Percentiles rank a stretch among this genome's conserved stretches.
phyloP scores from a whole-genome alignment of 192 early-diverging fungal genomes.

The Rhizophagus sp. region DNA sequence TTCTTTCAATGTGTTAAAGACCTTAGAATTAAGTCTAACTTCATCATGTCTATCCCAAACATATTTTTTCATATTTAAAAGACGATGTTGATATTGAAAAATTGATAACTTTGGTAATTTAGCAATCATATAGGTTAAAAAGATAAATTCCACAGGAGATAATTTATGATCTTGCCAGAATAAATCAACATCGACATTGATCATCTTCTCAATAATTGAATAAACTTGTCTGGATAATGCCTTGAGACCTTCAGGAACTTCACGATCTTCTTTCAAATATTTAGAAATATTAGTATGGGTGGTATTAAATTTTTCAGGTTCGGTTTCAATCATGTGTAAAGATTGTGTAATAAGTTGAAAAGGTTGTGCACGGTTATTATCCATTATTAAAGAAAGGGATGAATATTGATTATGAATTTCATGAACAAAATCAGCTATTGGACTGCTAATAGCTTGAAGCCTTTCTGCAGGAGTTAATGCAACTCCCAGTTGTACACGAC shows the following conservation, averaged over 20 bases:
- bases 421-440: neutral
- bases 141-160: slow-evolving; percentile 25
- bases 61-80: slow-evolving; percentile 21
- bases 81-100: slow-evolving; percentile 22
- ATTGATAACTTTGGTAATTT: slow-evolving; percentile 14
- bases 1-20: slow-evolving; percentile 19
- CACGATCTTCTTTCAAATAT: slow-evolving; percentile 23
- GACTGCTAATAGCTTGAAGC: too few species aligned
- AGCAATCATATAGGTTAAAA: neutral
- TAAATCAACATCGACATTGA: slow-evolving; percentile 18
- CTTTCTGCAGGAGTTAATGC: too few species aligned
- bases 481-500: too few species aligned
- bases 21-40: slow-evolving; percentile 20
- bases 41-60: slow-evolving; percentile 24
- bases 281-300: slow-evolving; percentile 6
- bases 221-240: neutral
- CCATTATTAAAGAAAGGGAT: slow-evolving; percentile 12
- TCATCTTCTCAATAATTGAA: slow-evolving; percentile 5
- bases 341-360: slow-evolving; percentile 30
- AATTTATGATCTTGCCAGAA: slow-evolving; percentile 19
- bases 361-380: neutral
- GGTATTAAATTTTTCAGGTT: slow-evolving; percentile 20
- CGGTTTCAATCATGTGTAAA: slow-evolving; percentile 23
- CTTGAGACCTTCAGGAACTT: slow-evolving; percentile 11
- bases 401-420: neutral